Evolutionary conservation across 169 alveolate species (phyloP).

Genomic region (Eimeria acervulina): DNA sequence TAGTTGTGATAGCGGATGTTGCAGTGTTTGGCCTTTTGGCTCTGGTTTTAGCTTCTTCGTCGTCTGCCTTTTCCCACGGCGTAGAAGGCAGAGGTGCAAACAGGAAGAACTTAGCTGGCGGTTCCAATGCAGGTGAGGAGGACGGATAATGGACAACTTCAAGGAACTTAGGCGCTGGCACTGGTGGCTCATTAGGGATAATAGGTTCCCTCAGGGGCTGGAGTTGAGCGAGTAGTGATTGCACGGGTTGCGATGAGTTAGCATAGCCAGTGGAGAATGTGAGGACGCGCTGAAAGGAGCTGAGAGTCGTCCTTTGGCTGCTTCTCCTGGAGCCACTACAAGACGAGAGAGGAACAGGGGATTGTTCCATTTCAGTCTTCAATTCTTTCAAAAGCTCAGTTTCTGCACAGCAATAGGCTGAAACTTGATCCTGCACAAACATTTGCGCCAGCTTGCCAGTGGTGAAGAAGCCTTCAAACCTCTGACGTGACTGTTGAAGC

Average conservation of each 20-base stretch:
- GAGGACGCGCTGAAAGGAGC: slow-evolving; percentile 12
- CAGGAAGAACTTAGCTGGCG: slow-evolving; percentile 43
- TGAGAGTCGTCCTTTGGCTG: slow-evolving; percentile 26
- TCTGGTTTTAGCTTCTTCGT: background rate
- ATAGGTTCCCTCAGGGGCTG: slow-evolving; percentile 40
- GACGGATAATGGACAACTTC: slow-evolving; percentile 79
- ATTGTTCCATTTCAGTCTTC: slow-evolving; percentile 21
- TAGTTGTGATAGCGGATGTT: background rate
- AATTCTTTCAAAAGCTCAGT: slow-evolving; percentile 48
- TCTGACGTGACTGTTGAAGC: slow-evolving; percentile 72
- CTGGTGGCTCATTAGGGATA: slow-evolving; percentile 81
- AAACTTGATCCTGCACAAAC: slow-evolving; percentile 57
- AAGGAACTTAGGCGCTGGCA: slow-evolving; percentile 60
- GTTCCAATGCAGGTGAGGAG: slow-evolving; percentile 19
- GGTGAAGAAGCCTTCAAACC: slow-evolving; percentile 39
- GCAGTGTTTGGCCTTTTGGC: slow-evolving; percentile 59
- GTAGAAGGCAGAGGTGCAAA: slow-evolving; percentile 55
- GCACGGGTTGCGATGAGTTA: slow-evolving; percentile 52
- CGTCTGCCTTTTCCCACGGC: slow-evolving; percentile 79
- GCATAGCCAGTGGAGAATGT: slow-evolving; percentile 40
- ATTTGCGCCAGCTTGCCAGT: slow-evolving; percentile 48
- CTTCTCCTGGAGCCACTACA: background rate
- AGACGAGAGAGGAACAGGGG: background rate
- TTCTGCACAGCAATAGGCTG: slow-evolving; percentile 41
- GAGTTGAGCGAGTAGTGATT: slow-evolving; percentile 41